Conservation (phyloP, 208 protist genomes). For the Trypanosomatidae sp. region DNA sequence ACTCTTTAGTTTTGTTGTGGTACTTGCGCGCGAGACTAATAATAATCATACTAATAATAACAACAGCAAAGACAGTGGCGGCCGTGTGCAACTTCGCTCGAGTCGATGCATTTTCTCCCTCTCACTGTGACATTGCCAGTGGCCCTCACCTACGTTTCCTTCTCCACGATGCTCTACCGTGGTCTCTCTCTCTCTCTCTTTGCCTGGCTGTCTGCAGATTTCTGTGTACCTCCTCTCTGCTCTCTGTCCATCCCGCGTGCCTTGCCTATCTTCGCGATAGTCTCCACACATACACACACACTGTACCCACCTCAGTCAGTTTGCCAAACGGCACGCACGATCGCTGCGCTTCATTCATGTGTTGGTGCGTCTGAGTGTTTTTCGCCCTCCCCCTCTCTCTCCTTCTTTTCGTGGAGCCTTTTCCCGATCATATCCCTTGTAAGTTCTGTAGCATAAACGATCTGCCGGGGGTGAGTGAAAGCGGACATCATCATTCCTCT, state of each 20-base stretch:
- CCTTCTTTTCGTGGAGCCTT: no score
- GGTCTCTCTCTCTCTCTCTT: background rate
- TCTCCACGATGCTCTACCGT: background rate
- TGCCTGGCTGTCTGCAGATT: background rate
- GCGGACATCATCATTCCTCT: background rate
- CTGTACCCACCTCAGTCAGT: no score
- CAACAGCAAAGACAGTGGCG: background rate
- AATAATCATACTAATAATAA: slow-evolving; percentile 6
- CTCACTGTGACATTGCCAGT: background rate
- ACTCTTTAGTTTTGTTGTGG: slow-evolving; percentile 1
- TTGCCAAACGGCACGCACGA: no score
- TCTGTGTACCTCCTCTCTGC: background rate
- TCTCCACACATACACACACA: background rate
- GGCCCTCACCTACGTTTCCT: background rate
- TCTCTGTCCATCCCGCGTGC: no score
- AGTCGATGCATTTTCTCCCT: background rate
- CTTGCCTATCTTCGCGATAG: background rate
- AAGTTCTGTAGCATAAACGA: background rate
- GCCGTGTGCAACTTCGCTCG: background rate
- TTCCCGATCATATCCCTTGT: background rate
- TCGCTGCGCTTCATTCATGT: background rate
- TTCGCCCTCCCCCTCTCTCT: background rate
- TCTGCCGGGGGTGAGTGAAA: background rate
- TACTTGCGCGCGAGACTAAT: background rate
- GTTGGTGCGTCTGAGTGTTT: background rate